Evolutionary conservation across 2,329 filamentous ascomycete genomes (phyloP).

Genomic region (Clarireedia hainanense): DNA sequence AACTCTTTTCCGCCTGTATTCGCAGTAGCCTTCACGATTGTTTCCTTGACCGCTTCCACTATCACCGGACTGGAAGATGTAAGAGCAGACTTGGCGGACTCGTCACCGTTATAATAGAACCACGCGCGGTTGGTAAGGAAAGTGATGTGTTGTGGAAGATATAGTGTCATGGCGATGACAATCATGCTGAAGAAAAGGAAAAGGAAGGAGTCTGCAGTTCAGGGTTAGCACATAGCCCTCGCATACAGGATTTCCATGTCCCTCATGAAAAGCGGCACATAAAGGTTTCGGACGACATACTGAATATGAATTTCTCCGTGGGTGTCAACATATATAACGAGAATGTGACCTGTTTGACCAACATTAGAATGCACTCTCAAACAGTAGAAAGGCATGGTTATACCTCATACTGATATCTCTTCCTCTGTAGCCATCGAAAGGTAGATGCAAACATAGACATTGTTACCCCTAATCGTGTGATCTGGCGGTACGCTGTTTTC

Average conservation of each 20-base stretch:
- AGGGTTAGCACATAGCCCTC: neutral
- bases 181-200: constrained; percentile 85
- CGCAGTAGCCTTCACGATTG: constrained; percentile 14
- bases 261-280: neutral
- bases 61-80: constrained; percentile 18
- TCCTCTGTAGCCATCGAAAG: constrained; percentile 82
- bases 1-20: constrained; percentile 22
- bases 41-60: constrained; percentile 22
- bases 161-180: constrained; percentile 78
- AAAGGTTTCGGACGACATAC: constrained; percentile 45
- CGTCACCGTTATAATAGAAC: constrained; percentile 91
- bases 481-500: neutral
- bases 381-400: neutral
- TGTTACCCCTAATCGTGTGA: constrained; percentile 6
- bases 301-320: constrained; percentile 94
- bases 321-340: constrained; percentile 95
- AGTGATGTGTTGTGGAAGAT: constrained; percentile 85
- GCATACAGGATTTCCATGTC: neutral
- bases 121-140: constrained; percentile 78
- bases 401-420: constrained; percentile 90
- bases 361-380: constrained; percentile 37
- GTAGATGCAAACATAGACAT: constrained; percentile 35
- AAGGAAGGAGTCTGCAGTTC: constrained; percentile 69
- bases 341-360: constrained; percentile 89
- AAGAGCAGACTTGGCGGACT: constrained; percentile 33